phyloP scores from a whole-genome alignment of 257 asterid species.

The Petrea volubilis region DNA sequence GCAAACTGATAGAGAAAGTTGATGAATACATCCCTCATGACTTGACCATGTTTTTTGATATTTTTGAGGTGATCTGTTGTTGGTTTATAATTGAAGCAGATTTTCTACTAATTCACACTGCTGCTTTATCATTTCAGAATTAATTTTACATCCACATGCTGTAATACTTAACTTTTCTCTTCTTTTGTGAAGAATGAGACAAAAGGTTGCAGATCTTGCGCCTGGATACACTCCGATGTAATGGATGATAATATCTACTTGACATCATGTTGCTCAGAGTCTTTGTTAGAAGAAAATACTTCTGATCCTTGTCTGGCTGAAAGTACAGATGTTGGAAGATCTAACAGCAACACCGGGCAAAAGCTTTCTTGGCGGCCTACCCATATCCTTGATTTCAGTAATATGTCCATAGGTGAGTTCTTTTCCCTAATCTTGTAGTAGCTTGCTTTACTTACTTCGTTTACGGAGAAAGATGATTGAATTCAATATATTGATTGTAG shows the following conservation, averaged over 20 bases:
- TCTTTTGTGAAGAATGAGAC: constrained; percentile 45
- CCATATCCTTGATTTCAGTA: constrained; percentile 86
- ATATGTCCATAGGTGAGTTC: constrained; percentile 76
- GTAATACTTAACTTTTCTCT: constrained; percentile 7
- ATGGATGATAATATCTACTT: constrained; percentile 94
- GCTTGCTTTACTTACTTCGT: constrained; percentile 11
- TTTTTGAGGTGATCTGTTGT: constrained; percentile 52
- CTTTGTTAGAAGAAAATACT: constrained; percentile 36
- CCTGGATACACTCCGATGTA: constrained; percentile 95
- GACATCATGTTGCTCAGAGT: constrained; percentile 45
- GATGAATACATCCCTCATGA: constrained; percentile 75
- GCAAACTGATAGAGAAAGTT: constrained; percentile 72
- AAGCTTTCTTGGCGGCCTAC: constrained; percentile 64
- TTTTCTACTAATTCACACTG: constrained; percentile 11
- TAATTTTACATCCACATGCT: constrained; percentile 11
- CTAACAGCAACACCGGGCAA: constrained; percentile 26
- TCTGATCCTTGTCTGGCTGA: constrained; percentile 31
- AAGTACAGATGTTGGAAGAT: constrained; percentile 25
- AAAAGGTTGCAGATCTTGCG: constrained; percentile 45
- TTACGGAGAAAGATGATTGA: too few species aligned
- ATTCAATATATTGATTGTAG: too few species aligned
- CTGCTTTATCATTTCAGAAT: constrained; percentile 2
- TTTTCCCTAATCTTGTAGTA: constrained; percentile 18
- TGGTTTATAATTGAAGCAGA: constrained; percentile 8
- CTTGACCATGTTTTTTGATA: constrained; percentile 43